Base-by-base conservation (phyloP, 768 basidiomycete genomes). In the Kwoniella dejecticola region DNA sequence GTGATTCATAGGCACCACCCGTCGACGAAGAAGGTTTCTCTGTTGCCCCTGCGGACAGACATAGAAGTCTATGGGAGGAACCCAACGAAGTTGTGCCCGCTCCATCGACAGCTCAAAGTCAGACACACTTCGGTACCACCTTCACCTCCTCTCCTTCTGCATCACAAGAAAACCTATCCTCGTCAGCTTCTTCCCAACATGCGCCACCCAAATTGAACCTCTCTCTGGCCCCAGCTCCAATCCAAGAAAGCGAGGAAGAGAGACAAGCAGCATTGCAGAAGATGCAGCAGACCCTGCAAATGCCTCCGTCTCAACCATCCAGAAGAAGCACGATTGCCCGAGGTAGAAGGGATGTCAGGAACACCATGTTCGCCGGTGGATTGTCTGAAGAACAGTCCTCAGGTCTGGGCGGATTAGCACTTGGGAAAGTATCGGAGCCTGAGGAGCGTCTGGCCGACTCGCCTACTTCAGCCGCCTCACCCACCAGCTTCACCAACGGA, bases 11-110 rank as follows among this genome's bases (percentile, higher is more conserved):
- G 47, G 58, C 63, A 30, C 62, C 63, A 26, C 50, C 59, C 0
- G 78, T 81, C 17, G 81, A 82, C 33, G 70, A 68, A 1, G 80
- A 81, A 41, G 81, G 81, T 2, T 82, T 77, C 72, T 77, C 79
- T 5, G 72, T 81, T 2, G 77, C 81, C 10, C 81, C 81, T 4
- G 65, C 74, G 0, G 78, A 81, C 46, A 75, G 81, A 44, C 79
- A 80, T 57, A 67, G 79, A 26, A 73, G 64, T 50, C 75, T 74
- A 7, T 81, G 75, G 80, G 79, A 75, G 40, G 70, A 72, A 29
- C 70, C 70, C 6, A 62, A 70, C 47, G 70, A 75, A 10, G 41
- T 56, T 11, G 50, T 68, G 13, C 62, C 67, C 4, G 57, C 64
- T 2, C 62, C 68, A 7, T 59, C 53, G 3, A 33, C 41, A n/a